Conservation (phyloP, 169 alveolate species). For the Eimeria maxima region DNA sequence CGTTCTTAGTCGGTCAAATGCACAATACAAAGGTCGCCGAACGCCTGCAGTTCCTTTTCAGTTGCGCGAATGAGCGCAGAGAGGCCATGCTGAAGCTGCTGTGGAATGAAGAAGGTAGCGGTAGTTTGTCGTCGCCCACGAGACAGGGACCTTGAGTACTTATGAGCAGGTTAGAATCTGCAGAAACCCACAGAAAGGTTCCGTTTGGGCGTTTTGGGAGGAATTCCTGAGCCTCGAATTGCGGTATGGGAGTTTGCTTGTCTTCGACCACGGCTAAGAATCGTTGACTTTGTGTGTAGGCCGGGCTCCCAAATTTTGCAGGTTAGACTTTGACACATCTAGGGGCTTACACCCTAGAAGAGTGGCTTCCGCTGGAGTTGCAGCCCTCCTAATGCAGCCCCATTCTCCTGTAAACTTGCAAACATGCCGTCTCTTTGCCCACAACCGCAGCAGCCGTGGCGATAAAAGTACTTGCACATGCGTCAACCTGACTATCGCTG, state of each 20-base stretch:
- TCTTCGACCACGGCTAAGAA: neutral
- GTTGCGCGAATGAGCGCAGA: slow-evolving; percentile 53
- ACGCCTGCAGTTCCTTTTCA: slow-evolving; percentile 30
- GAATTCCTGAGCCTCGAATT: neutral
- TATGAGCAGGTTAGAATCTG: neutral
- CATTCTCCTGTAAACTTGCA: slow-evolving; percentile 21
- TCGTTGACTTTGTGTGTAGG: neutral
- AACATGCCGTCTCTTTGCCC: slow-evolving; percentile 34
- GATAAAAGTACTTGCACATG: neutral
- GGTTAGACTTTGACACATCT: slow-evolving; percentile 51
- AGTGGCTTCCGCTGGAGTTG: slow-evolving; percentile 56
- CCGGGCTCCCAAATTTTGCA: slow-evolving; percentile 7
- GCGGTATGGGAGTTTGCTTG: neutral
- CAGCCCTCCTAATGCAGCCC: slow-evolving; percentile 37
- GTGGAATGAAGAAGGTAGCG: slow-evolving; percentile 73
- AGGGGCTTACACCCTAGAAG: slow-evolving; percentile 3
- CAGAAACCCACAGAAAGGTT: neutral
- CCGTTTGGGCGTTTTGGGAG: neutral
- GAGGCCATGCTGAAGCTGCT: slow-evolving; percentile 76
- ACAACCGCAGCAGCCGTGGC: neutral
- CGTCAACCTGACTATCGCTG: neutral
- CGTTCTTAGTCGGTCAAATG: neutral
- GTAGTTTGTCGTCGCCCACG: slow-evolving; percentile 18
- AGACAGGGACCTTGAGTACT: neutral
- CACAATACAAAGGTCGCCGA: neutral